phyloP scores from a whole-genome alignment of 441 rosid species.

The Populus trichocarpa region DNA sequence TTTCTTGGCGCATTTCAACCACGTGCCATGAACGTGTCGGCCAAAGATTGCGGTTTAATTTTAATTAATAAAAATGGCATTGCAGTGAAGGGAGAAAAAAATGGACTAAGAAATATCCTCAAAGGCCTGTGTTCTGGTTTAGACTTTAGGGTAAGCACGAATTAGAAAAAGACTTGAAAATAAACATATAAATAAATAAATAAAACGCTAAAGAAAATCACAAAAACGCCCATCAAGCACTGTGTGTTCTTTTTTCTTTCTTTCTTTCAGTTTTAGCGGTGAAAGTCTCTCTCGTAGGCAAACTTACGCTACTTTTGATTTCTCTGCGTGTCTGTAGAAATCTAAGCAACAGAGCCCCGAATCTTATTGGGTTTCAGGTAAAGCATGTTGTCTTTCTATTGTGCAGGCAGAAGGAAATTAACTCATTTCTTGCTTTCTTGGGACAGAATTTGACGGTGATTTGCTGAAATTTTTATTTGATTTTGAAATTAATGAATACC shows the following conservation, averaged over 20 bases:
- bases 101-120: constrained; percentile 11
- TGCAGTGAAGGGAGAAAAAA: not conserved
- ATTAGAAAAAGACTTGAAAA: not conserved
- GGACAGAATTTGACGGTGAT: not conserved
- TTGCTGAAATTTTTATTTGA: constrained; percentile 12
- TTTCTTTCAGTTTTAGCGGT: constrained; percentile 6
- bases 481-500: constrained; percentile 14
- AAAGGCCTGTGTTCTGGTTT: constrained; percentile 5
- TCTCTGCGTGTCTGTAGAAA: constrained; percentile 1
- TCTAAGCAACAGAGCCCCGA: constrained; percentile 19
- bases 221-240: not conserved
- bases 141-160: constrained; percentile 7
- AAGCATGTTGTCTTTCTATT: not conserved
- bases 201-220: not conserved
- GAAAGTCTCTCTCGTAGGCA: constrained; percentile 9
- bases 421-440: not conserved
- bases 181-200: not conserved
- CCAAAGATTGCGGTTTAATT: not conserved
- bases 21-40: constrained; percentile 25
- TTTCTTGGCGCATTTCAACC: not conserved
- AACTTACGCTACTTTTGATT: constrained; percentile 21
- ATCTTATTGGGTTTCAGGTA: constrained; percentile 33
- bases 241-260: not conserved
- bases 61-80: constrained; percentile 27
- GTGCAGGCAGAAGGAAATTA: not conserved